These are phyloP conservation scores for Fragilariopsis cylindrus DNA, from an alignment of 108 stramenopile genomes.

Conservation along the genomic window DNA sequence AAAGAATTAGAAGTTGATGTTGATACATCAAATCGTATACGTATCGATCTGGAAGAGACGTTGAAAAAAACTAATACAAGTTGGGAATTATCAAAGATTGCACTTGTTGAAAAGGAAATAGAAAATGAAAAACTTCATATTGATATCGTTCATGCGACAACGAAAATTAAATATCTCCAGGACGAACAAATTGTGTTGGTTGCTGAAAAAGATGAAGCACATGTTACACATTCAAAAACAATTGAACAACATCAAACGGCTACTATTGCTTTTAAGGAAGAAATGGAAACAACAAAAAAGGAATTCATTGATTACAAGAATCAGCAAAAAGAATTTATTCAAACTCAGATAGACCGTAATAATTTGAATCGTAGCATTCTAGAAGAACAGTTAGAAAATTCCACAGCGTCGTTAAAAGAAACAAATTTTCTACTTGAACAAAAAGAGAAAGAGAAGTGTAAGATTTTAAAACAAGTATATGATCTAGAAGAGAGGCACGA, in stretches of 20 bases:
- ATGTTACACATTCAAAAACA: neutral
- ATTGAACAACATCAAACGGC: neutral
- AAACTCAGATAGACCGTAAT: neutral
- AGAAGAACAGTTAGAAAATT: neutral
- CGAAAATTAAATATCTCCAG: neutral
- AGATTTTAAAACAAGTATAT: neutral
- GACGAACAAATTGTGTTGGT: neutral
- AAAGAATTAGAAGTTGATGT: neutral
- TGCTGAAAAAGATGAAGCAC: neutral
- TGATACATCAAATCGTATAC: neutral
- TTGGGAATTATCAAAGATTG: neutral
- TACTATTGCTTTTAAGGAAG: neutral
- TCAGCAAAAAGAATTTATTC: neutral
- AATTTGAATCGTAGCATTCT: neutral
- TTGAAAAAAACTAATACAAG: neutral
- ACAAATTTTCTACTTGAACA: constrained; percentile 7
- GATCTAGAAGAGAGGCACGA: neutral
- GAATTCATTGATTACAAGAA: neutral
- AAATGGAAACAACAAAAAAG: neutral
- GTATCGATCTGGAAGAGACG: neutral
- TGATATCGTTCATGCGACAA: neutral
- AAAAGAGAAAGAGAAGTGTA: neutral
- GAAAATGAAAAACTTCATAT: neutral
- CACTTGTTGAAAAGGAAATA: neutral
- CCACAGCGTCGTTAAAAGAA: neutral